Base-by-base conservation (phyloP, 169 alveolate species). In the Plasmodium adleri region DNA sequence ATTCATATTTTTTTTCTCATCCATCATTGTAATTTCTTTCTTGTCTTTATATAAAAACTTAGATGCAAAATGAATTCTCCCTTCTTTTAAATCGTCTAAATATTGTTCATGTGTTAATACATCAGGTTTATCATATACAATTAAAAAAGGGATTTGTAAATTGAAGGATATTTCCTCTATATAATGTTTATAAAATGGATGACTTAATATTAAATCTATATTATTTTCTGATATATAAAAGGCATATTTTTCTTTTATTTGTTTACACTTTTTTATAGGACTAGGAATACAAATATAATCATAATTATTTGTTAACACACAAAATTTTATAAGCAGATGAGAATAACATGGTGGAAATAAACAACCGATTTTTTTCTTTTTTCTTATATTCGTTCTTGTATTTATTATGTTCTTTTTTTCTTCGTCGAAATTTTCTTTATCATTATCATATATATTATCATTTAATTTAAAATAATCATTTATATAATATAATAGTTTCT, bases 61-160 rank as follows among this genome's bases (percentile, higher is more conserved):
- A 3, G 32, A 4, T 12, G 67, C 83, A 28, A 83, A 58, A 24
- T 9, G 58, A 68, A 68, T 85, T 24, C 64, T 39, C 7, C 91
- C 91, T 83, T 83, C 86, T 32, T 56, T 32, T 39, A 67, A 39
- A 39, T 83, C 86, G 47, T 83, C 91, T 72, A 83, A 52, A 83
- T 83, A 83, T 62, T 83, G 75, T 50, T 83, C 86, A 47, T 56
- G 86, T 4, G 91, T 39, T 83, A 83, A 32, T 5, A 83, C 26
- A 83, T 83, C 91, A 13, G 91, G 91, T 17, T 72, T 83, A n/a
- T 83, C 91, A n/a, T 83, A 83, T 54, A 83, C 68, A 45, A 83
- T 83, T 39, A 83, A 58, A 83, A 58, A 83, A 8, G 91, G 91
- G 39, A 83, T 68, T 83, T 83, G 91, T 56, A 83, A 59, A 49